phyloP scores from a whole-genome alignment of 2,329 filamentous ascomycete genomes.

The Didymella keratinophila region DNA sequence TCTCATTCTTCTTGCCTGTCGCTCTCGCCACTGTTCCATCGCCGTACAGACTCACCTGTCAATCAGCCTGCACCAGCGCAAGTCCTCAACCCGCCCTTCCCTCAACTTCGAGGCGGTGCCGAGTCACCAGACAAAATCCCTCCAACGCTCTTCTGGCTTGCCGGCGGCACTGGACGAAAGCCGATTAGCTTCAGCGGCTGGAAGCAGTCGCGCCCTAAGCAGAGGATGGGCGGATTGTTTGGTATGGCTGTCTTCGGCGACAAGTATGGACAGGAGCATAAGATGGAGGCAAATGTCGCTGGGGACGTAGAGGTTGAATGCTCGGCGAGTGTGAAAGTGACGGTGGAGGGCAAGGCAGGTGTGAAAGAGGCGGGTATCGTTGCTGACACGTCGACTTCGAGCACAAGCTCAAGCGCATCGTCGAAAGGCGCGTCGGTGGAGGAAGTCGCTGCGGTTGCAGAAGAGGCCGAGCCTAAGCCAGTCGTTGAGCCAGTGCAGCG shows the following conservation, averaged over 20 bases:
- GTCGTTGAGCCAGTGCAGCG: not conserved
- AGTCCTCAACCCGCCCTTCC: not conserved
- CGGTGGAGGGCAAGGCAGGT: not conserved
- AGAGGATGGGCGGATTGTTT: slow-evolving; percentile 35
- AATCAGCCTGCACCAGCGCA: not conserved
- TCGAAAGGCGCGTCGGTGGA: not conserved
- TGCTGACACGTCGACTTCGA: not conserved
- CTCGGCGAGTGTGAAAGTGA: slow-evolving; percentile 2
- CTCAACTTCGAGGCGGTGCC: slow-evolving; percentile 32
- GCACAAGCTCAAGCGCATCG: not conserved
- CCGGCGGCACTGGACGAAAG: slow-evolving; percentile 29
- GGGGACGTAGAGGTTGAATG: not conserved
- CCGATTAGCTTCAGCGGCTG: slow-evolving; percentile 27
- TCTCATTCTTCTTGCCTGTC: not conserved
- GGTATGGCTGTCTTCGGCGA: slow-evolving; percentile 36
- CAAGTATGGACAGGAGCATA: slow-evolving; percentile 2
- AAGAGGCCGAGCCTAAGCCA: not conserved
- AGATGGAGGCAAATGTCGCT: not conserved
- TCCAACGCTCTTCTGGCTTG: slow-evolving; percentile 33
- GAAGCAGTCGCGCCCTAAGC: slow-evolving; percentile 33
- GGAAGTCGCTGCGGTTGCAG: not conserved
- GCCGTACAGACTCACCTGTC: not conserved
- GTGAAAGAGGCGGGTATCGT: not conserved
- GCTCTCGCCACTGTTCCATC: not conserved
- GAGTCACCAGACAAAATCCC: slow-evolving; percentile 25